Base-by-base conservation (phyloP, 208 protist genomes). In the Leishmania aethiopica region DNA sequence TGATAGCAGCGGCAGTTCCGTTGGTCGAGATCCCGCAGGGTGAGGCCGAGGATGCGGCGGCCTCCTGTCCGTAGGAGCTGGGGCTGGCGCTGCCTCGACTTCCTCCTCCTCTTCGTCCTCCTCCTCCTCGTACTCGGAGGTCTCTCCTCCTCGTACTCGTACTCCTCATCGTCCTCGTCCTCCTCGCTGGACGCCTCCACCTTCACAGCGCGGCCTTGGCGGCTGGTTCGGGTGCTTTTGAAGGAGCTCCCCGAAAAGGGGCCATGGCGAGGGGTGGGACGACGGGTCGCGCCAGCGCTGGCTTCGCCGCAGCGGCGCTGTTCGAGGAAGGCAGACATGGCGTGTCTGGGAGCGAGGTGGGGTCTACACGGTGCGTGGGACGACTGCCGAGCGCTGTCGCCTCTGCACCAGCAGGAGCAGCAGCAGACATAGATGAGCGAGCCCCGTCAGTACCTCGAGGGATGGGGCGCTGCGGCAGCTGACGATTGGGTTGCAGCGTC, bases 51-150 rank as follows among this genome's bases (percentile, higher is more conserved):
- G 67, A 47, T 47, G 67, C 35, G 40, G 67, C 28, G 8, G 67
- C 37, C 40, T 49, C 67, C 22, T 22, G 7, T 11, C 53, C 4
- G n/a, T 40, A 35, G 25, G 1, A 53, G 59, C 57, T 19, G 37
- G 25, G 13, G 42, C 19, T 47, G 57, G 57, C 10, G 15, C 75
- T 25, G 40, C 57, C 59, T 64, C 53, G 17, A 45, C 47, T n/a
- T 66, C 72, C 49, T 78, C 79, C 8, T 74, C 45, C 28, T 84
- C 81, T 1, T 83, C 79, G 0, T 75, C n/a, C n/a, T n/a, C n/a
- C n/a, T n/a, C n/a, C n/a, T n/a, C n/a, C n/a, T n/a, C n/a, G n/a
- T n/a, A n/a, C n/a, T n/a, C n/a, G n/a, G n/a, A n/a, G n/a, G n/a
- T n/a, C n/a, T n/a, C n/a, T n/a, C n/a, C n/a, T n/a, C n/a, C n/a